Evolutionary conservation across 176 grass and related monocot species (phyloP).

Genomic region (Urochloa ruziziensis): DNA sequence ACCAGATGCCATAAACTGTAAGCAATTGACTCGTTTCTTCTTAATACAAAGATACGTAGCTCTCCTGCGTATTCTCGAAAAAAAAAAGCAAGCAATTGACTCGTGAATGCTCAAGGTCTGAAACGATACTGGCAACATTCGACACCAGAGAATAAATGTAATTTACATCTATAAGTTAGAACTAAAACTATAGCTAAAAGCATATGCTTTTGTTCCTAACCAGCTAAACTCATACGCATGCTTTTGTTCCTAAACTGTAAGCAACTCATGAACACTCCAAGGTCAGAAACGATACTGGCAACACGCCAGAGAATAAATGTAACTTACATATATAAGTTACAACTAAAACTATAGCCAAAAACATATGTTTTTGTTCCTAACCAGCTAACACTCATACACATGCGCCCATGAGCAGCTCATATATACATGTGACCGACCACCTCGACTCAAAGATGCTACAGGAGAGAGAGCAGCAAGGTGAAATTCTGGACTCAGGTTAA

Average conservation of each 20-base stretch:
- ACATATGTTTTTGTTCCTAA: conserved; percentile 8
- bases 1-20: background rate
- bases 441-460: conserved; percentile 3
- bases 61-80: no score
- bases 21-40: no score
- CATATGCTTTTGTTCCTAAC: no score
- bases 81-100: no score
- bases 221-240: no score
- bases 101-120: no score
- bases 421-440: conserved; percentile 17
- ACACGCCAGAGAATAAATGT: background rate
- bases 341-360: background rate
- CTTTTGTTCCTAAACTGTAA: no score
- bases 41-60: no score
- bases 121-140: no score
- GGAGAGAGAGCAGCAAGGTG: background rate
- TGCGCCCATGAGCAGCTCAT: background rate
- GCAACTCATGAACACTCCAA: background rate
- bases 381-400: background rate
- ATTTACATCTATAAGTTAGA: no score
- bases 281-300: background rate
- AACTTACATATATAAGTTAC: conserved; percentile 14
- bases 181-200: no score
- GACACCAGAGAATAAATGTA: no score
- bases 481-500: background rate